Evolutionary conservation across 768 basidiomycete species (phyloP).

Genomic region (Trametes maxima): DNA sequence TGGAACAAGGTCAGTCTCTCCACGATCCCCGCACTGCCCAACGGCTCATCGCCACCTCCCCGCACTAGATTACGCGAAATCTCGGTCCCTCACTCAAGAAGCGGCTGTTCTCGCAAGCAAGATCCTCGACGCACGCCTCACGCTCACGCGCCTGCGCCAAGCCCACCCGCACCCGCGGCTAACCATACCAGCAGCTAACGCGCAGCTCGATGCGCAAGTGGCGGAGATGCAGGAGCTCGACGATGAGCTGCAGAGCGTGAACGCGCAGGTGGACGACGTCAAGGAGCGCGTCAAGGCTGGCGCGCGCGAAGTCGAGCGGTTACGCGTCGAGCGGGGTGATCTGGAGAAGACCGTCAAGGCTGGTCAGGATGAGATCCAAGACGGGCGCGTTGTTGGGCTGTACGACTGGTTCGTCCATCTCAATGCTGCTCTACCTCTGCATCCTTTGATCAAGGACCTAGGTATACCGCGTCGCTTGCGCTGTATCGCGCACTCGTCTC

Average conservation of each 20-base stretch:
- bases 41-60: not conserved
- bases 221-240: slow-evolving; percentile 76
- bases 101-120: slow-evolving; percentile 67
- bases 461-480: slow-evolving; percentile 71
- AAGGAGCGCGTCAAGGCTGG: slow-evolving; percentile 65
- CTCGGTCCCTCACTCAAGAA: slow-evolving; percentile 52
- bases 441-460: slow-evolving; percentile 28
- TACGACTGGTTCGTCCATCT: slow-evolving; percentile 63
- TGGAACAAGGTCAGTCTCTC: slow-evolving; percentile 59
- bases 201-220: slow-evolving; percentile 76
- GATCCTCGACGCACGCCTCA: slow-evolving; percentile 82
- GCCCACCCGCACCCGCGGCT: slow-evolving; percentile 79
- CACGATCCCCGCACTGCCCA: not conserved
- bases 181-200: slow-evolving; percentile 73
- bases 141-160: slow-evolving; percentile 78
- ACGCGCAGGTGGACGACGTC: slow-evolving; percentile 50
- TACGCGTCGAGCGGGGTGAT: slow-evolving; percentile 64
- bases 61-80: slow-evolving; percentile 59
- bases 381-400: slow-evolving; percentile 61
- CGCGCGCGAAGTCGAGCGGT: slow-evolving; percentile 55
- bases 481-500: slow-evolving; percentile 65
- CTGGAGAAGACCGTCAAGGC: slow-evolving; percentile 68
- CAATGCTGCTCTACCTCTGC: not conserved
- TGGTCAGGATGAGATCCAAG: slow-evolving; percentile 55
- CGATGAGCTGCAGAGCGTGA: slow-evolving; percentile 60